phyloP scores from a whole-genome alignment of 163 green algal genomes.

The Prototheca stagnorum region DNA sequence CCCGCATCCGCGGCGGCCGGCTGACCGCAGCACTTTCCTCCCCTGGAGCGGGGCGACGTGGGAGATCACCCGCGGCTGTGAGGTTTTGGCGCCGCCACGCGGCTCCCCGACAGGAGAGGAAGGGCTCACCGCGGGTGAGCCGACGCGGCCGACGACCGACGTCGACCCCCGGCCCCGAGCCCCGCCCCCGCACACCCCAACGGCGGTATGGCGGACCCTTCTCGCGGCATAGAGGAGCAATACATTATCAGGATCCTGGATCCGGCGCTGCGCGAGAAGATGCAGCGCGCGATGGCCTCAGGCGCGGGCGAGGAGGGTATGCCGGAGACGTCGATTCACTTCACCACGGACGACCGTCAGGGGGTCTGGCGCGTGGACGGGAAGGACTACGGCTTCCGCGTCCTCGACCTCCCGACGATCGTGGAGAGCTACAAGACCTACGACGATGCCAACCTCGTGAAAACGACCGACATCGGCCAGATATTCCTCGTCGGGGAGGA shows the following conservation, averaged over 20 bases:
- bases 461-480: conserved; percentile 71
- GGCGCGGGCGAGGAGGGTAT: background rate
- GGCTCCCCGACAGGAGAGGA: too few relatives aligned
- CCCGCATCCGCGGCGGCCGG: too few relatives aligned
- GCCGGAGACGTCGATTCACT: background rate
- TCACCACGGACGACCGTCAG: background rate
- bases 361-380: too few relatives aligned
- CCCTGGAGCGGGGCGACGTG: too few relatives aligned
- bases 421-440: conserved; percentile 84
- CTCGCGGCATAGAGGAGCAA: conserved; percentile 31
- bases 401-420: conserved; percentile 61
- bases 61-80: too few relatives aligned
- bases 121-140: too few relatives aligned
- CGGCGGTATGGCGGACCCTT: too few relatives aligned
- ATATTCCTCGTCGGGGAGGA: conserved; percentile 16
- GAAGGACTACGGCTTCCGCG: conserved; percentile 25
- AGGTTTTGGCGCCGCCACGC: too few relatives aligned
- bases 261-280: conserved; percentile 10
- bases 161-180: too few relatives aligned
- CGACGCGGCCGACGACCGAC: too few relatives aligned
- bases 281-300: background rate
- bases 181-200: too few relatives aligned
- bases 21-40: too few relatives aligned
- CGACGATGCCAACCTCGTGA: conserved; percentile 81
- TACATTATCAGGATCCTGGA: conserved; percentile 30